These are phyloP conservation scores for Gymnopilus junonius DNA, from an alignment of 768 basidiomycete genomes.

Conservation along the genomic window DNA sequence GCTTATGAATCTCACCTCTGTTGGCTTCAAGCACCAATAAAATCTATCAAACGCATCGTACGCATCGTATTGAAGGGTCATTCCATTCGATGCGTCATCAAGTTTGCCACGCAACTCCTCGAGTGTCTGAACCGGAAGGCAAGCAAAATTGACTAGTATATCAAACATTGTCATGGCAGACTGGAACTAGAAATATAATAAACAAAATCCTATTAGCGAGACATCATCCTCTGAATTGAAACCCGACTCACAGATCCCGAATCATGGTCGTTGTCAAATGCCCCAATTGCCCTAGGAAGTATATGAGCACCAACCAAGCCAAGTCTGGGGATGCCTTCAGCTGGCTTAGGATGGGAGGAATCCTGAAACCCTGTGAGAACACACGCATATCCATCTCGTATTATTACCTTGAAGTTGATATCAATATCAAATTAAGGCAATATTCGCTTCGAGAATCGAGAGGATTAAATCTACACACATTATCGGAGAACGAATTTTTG, in stretches of 20 bases:
- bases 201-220: background rate
- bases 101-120: constrained; percentile 6
- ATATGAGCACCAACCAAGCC: constrained; percentile 7
- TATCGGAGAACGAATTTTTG: background rate
- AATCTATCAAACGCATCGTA: constrained; percentile 7
- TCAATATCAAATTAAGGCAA: background rate
- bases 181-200: constrained; percentile 5
- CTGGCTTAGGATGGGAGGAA: constrained; percentile 1
- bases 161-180: constrained; percentile 14
- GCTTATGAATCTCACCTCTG: constrained; percentile 9
- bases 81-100: constrained; percentile 16
- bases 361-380: constrained; percentile 17
- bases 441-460: background rate
- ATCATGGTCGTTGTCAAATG: constrained; percentile 1
- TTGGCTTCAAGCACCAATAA: constrained; percentile 18
- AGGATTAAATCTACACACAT: constrained; percentile 10
- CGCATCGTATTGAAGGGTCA: constrained; percentile 8
- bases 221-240: background rate
- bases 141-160: constrained; percentile 13
- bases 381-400: constrained; percentile 17
- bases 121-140: constrained; percentile 9
- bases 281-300: constrained; percentile 10
- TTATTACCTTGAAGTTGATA: constrained; percentile 13
- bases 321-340: background rate
- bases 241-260: constrained; percentile 13